phyloP scores from a whole-genome alignment of 2,329 filamentous ascomycete species.

The Ascochyta rabiei region DNA sequence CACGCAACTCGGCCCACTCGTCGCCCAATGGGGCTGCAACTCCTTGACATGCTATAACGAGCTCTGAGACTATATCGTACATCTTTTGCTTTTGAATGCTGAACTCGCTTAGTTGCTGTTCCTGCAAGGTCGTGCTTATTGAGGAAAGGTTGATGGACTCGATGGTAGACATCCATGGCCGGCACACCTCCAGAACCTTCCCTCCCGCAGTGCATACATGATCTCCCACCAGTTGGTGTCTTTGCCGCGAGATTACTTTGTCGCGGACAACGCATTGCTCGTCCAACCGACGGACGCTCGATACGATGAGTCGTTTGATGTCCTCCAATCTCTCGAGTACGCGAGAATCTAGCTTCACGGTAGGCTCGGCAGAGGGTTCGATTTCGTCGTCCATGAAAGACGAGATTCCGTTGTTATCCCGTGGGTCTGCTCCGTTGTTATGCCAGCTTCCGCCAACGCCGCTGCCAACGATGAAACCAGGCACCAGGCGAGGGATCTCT shows the following conservation, averaged over 20 bases:
- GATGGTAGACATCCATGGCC: slow-evolving; percentile 85
- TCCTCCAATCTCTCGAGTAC: slow-evolving; percentile 85
- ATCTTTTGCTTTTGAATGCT: slow-evolving; percentile 88
- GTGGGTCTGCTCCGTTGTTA: slow-evolving; percentile 66
- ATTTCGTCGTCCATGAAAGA: slow-evolving; percentile 85
- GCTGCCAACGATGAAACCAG: slow-evolving; percentile 90
- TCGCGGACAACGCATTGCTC: slow-evolving; percentile 79
- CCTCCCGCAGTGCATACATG: slow-evolving; percentile 78
- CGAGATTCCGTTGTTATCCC: slow-evolving; percentile 68
- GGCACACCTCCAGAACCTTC: slow-evolving; percentile 85
- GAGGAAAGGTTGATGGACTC: slow-evolving; percentile 90
- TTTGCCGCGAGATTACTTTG: slow-evolving; percentile 78
- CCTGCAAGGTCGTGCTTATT: slow-evolving; percentile 78
- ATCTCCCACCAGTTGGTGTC: slow-evolving; percentile 81
- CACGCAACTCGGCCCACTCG: slow-evolving; percentile 93
- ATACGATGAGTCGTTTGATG: slow-evolving; percentile 81
- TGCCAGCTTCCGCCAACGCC: slow-evolving; percentile 86
- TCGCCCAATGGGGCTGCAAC: slow-evolving; percentile 91
- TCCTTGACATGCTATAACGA: slow-evolving; percentile 84
- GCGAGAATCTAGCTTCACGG: slow-evolving; percentile 73
- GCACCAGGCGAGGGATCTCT: slow-evolving; percentile 88
- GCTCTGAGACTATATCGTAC: slow-evolving; percentile 91
- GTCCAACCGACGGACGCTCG: slow-evolving; percentile 84
- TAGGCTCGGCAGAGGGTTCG: slow-evolving; percentile 74
- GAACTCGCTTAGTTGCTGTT: slow-evolving; percentile 85